phyloP scores from a whole-genome alignment of 1,284 basidiomycete species.

The Irpex sp. region DNA sequence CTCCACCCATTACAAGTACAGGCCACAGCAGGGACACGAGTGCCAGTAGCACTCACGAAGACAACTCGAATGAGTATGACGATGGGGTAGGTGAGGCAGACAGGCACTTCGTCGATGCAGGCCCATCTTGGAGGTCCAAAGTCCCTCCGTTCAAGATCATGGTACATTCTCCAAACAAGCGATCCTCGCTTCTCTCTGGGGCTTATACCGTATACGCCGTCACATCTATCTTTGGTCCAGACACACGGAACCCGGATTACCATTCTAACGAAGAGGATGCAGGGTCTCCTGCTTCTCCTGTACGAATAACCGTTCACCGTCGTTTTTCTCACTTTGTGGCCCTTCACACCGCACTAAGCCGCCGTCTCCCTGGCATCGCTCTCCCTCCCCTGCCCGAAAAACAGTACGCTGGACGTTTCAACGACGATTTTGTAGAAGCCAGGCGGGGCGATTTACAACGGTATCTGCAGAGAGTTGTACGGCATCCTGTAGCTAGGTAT shows the following conservation, averaged over 20 bases:
- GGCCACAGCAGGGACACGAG: slow-evolving; percentile 11
- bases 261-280: slow-evolving; percentile 16
- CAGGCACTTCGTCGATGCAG: slow-evolving; percentile 69
- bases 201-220: slow-evolving; percentile 76
- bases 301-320: slow-evolving; percentile 68
- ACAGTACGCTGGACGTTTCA: slow-evolving; percentile 78
- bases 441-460: slow-evolving; percentile 76
- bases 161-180: slow-evolving; percentile 78
- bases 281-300: slow-evolving; percentile 30
- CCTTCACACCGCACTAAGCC: slow-evolving; percentile 65
- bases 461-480: slow-evolving; percentile 66
- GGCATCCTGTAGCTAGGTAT: slow-evolving; percentile 78
- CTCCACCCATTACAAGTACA: slow-evolving; percentile 2
- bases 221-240: slow-evolving; percentile 64
- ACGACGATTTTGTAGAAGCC: slow-evolving; percentile 78
- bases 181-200: slow-evolving; percentile 60
- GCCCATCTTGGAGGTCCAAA: slow-evolving; percentile 71
- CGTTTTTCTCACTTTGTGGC: slow-evolving; percentile 85
- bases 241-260: slow-evolving; percentile 17
- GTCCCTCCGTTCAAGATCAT: slow-evolving; percentile 69
- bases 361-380: slow-evolving; percentile 70
- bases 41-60: slow-evolving; percentile 26
- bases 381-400: slow-evolving; percentile 83
- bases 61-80: slow-evolving; percentile 20
- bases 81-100: slow-evolving; percentile 52